Evolutionary conservation across 1,139 yeast genomes (phyloP).

Genomic region (Hansenula anomala): DNA sequence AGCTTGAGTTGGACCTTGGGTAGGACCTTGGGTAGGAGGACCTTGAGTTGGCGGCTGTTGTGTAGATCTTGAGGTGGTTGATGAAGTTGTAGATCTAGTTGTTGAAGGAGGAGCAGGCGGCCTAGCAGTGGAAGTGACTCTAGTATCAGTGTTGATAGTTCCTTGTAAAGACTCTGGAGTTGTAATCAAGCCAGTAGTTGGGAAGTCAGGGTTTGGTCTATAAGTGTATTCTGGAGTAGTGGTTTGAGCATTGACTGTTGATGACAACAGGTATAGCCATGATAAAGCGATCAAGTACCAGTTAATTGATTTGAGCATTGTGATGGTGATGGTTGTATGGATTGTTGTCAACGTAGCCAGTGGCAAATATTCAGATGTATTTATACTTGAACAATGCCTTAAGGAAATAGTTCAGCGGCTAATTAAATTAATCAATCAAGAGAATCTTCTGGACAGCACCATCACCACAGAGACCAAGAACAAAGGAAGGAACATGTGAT

Average conservation of each 20-base stretch:
- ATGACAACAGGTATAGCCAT: neutral
- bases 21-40: too few species aligned
- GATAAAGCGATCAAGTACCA: neutral
- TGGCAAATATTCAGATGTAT: too few species aligned
- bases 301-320: neutral
- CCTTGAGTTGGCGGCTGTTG: neutral
- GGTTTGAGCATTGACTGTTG: neutral
- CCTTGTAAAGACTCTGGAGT: constrained; percentile 13
- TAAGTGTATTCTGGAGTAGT: constrained; percentile 5
- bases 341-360: too few species aligned
- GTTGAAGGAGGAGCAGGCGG: neutral
- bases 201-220: constrained; percentile 16
- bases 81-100: constrained; percentile 1
- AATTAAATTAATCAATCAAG: too few species aligned
- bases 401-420: too few species aligned
- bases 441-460: too few species aligned
- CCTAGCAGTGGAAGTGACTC: constrained; percentile 1
- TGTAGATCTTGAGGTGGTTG: too few species aligned
- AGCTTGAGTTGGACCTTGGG: too few species aligned
- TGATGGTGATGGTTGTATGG: neutral
- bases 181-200: constrained; percentile 14
- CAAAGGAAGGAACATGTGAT: too few species aligned
- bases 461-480: too few species aligned
- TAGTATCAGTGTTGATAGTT: constrained; percentile 2
- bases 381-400: too few species aligned